These are phyloP conservation scores for Lachancea meyersii DNA, from an alignment of 805 yeast genomes.

Conservation along the genomic window DNA sequence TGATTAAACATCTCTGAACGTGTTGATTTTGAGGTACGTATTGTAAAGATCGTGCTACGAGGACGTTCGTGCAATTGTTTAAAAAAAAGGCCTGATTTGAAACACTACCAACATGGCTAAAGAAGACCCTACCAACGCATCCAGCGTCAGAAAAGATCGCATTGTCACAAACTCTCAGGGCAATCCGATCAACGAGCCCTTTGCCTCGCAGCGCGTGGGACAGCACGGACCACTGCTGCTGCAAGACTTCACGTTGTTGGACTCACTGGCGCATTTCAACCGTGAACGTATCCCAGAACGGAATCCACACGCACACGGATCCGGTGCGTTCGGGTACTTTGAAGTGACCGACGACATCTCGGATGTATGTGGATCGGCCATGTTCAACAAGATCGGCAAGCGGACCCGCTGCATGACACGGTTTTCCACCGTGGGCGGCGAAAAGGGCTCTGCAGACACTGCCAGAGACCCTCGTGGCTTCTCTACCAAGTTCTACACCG, in stretches of 20 bases:
- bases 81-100: not conserved
- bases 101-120: not conserved
- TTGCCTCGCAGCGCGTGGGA: conserved; percentile 70
- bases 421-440: conserved; percentile 71
- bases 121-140: conserved; percentile 21
- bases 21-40: too few species aligned
- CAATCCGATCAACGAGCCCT: conserved; percentile 68
- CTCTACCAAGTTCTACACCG: conserved; percentile 58
- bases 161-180: conserved; percentile 69
- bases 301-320: conserved; percentile 91
- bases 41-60: not conserved
- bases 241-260: conserved; percentile 77
- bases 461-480: conserved; percentile 70
- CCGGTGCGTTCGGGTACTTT: conserved; percentile 83
- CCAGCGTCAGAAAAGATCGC: conserved; percentile 37
- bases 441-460: conserved; percentile 58
- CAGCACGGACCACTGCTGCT: conserved; percentile 71
- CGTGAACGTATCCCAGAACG: conserved; percentile 88
- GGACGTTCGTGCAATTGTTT: not conserved
- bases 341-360: conserved; percentile 83
- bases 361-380: conserved; percentile 62
- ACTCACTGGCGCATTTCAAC: conserved; percentile 79
- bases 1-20: too few species aligned
- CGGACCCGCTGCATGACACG: conserved; percentile 67
- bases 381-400: conserved; percentile 71